Conservation (phyloP, 2,329 filamentous ascomycete genomes). For the Fusarium sp. region DNA sequence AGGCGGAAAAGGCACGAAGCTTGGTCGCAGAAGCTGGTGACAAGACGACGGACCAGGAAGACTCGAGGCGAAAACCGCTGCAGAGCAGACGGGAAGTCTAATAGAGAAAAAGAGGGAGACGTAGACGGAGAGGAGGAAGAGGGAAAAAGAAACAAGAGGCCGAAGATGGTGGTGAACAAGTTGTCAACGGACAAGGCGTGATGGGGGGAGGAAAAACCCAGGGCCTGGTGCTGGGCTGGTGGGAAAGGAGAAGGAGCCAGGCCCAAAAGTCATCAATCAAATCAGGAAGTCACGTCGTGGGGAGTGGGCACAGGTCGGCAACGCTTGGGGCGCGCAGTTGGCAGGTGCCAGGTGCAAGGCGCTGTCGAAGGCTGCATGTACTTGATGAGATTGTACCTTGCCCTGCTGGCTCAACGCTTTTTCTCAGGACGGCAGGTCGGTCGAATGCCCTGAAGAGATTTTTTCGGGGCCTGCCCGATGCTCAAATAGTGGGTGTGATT, state of each 20-base stretch:
- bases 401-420: background rate
- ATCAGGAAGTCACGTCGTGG: conserved; percentile 45
- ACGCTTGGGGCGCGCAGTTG: conserved; percentile 36
- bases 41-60: conserved; percentile 31
- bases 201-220: conserved; percentile 44
- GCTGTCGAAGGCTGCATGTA: conserved; percentile 26
- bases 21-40: conserved; percentile 36
- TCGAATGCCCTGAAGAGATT: conserved; percentile 7
- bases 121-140: conserved; percentile 25
- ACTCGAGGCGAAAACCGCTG: conserved; percentile 41
- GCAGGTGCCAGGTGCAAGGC: conserved; percentile 34
- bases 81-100: conserved; percentile 38
- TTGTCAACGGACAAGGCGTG: conserved; percentile 39
- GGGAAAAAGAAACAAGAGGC: conserved; percentile 23
- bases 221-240: conserved; percentile 27
- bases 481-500: conserved; percentile 6
- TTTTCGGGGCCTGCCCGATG: conserved; percentile 2
- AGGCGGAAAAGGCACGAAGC: conserved; percentile 40
- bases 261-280: conserved; percentile 39
- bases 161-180: conserved; percentile 42
- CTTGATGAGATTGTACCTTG: conserved; percentile 16
- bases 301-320: conserved; percentile 40
- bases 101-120: conserved; percentile 24
- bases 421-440: conserved; percentile 14
- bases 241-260: conserved; percentile 46